phyloP scores from a whole-genome alignment of 768 basidiomycete genomes.

The Pilatotrama ljubarskyi region DNA sequence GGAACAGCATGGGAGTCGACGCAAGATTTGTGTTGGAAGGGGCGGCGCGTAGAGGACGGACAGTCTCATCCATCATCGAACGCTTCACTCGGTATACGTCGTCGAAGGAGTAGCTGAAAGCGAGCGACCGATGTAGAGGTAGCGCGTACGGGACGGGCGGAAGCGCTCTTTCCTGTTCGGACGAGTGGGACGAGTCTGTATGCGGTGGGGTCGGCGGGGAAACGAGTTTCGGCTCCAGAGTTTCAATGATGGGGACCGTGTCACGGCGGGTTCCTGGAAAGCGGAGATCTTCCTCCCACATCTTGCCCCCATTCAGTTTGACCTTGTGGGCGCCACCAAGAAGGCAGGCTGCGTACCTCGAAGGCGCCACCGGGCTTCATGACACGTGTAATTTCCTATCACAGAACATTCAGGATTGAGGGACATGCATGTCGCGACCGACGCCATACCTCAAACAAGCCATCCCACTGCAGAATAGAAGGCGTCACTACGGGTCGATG shows the following conservation, averaged over 20 bases:
- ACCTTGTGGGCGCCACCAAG: background rate
- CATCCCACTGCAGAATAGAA: constrained; percentile 55
- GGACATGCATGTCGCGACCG: background rate
- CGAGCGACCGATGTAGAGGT: background rate
- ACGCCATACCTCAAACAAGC: constrained; percentile 50
- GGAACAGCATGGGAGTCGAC: constrained; percentile 8
- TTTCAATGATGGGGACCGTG: constrained; percentile 9
- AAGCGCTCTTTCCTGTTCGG: constrained; percentile 8
- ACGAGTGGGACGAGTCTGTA: constrained; percentile 17
- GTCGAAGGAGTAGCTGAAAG: constrained; percentile 20
- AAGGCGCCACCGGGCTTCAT: constrained; percentile 76
- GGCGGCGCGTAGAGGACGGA: background rate
- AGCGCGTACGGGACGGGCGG: background rate
- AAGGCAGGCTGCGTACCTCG: constrained; percentile 45
- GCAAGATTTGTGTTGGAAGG: background rate
- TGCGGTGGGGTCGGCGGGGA: constrained; percentile 16
- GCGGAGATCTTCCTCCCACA: constrained; percentile 74
- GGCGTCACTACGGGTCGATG: constrained; percentile 1
- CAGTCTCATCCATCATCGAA: constrained; percentile 1
- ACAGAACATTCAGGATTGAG: constrained; percentile 2
- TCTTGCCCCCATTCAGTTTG: constrained; percentile 35
- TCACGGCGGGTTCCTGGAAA: constrained; percentile 59
- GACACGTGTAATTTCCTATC: constrained; percentile 60
- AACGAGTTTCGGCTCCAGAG: constrained; percentile 9
- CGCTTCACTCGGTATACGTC: constrained; percentile 8